Evolutionary conservation across 2,329 filamentous ascomycete genomes (phyloP).

Genomic region (Aspergillus chevalieri): DNA sequence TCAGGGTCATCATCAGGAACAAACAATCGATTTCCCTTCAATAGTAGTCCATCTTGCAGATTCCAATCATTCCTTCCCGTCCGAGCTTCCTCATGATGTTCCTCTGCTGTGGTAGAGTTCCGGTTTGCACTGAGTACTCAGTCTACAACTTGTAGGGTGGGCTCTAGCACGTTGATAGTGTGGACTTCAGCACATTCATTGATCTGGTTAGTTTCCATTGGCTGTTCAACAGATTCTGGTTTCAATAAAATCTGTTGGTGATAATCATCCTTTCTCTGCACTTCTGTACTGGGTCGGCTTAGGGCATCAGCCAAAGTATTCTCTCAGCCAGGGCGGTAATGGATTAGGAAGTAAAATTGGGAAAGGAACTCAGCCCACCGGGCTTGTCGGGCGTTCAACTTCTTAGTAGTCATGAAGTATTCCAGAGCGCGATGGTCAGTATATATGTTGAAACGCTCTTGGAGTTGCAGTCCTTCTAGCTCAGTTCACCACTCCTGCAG

Average conservation of each 20-base stretch:
- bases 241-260: neutral
- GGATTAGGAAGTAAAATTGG: conserved; percentile 8
- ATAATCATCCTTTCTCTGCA: neutral
- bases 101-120: too few species aligned
- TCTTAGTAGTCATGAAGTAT: conserved; percentile 19
- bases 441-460: conserved; percentile 11
- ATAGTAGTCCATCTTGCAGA: too few species aligned
- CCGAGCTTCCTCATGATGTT: too few species aligned
- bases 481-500: conserved; percentile 18
- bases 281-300: neutral
- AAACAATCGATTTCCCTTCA: too few species aligned
- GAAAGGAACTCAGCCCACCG: conserved; percentile 5
- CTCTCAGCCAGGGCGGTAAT: conserved; percentile 3
- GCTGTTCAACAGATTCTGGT: neutral
- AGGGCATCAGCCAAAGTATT: neutral
- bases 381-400: conserved; percentile 7
- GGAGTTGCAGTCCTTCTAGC: conserved; percentile 9
- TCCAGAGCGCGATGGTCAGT: conserved; percentile 21
- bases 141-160: too few species aligned
- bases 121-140: too few species aligned
- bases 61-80: too few species aligned
- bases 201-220: neutral
- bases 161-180: too few species aligned
- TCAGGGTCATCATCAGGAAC: too few species aligned
- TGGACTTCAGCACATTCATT: too few species aligned